Conservation (phyloP, 73 alveolate species). For the Effrenium voratum region DNA sequence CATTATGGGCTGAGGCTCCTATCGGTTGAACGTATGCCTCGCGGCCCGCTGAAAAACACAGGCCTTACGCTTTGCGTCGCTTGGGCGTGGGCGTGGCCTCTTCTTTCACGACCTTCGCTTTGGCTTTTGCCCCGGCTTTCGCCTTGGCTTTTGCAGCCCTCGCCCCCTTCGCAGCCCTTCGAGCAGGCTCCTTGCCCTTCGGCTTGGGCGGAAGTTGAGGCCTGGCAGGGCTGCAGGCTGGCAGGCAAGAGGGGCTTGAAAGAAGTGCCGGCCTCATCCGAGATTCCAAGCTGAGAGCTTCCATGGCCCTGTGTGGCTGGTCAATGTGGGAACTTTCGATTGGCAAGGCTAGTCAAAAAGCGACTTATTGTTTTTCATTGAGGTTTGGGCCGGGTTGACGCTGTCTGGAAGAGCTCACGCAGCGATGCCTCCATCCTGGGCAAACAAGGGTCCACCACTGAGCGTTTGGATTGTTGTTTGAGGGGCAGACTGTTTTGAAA, state of each 20-base stretch:
- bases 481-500: too few species aligned
- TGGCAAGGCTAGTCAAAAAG: not conserved
- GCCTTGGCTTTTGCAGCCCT: not conserved
- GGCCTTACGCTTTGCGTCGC: not conserved
- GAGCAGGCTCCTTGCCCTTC: not conserved
- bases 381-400: not conserved
- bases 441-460: too few species aligned
- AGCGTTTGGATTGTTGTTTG: too few species aligned
- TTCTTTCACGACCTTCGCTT: not conserved
- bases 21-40: not conserved
- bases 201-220: constrained; percentile 15
- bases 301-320: constrained; percentile 6
- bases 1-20: not conserved
- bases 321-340: not conserved
- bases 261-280: not conserved
- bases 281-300: not conserved
- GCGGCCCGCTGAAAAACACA: not conserved
- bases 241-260: not conserved
- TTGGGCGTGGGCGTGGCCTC: not conserved
- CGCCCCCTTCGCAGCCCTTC: not conserved
- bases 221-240: constrained; percentile 6
- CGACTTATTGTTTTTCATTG: too few species aligned
- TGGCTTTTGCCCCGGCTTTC: not conserved
- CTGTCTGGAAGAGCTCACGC: not conserved
- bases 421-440: not conserved